Evolutionary conservation across 345 rosid genomes (phyloP).

Genomic region (Excoecaria cochinchinensis): DNA sequence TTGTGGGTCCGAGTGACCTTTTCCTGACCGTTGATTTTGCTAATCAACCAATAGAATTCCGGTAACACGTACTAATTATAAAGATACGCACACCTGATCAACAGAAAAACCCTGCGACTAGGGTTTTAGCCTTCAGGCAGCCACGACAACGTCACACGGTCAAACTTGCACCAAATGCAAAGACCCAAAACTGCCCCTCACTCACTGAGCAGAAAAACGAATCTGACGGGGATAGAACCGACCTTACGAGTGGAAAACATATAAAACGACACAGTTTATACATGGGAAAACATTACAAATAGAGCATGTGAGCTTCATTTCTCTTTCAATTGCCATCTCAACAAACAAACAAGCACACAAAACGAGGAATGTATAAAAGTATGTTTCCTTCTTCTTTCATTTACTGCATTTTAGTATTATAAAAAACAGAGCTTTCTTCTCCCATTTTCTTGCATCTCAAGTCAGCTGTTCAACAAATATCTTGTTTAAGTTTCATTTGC

Average conservation of each 20-base stretch:
- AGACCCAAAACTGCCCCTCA: slow-evolving; percentile 6
- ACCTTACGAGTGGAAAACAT: background rate
- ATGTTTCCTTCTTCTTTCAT: background rate
- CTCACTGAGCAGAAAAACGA: no score
- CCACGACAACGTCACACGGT: background rate
- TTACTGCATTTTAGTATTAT: background rate
- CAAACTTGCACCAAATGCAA: background rate
- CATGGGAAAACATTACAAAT: background rate
- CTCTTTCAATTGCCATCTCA: background rate
- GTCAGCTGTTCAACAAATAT: slow-evolving; percentile 21
- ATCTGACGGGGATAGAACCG: background rate
- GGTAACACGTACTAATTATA: background rate
- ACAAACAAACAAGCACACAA: no score
- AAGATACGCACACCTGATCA: background rate
- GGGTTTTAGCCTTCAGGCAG: slow-evolving; percentile 6
- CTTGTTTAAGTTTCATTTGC: background rate
- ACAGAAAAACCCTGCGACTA: background rate
- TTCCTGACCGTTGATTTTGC: background rate
- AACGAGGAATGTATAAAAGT: background rate
- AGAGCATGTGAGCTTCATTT: background rate
- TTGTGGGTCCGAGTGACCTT: background rate
- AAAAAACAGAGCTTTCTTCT: background rate
- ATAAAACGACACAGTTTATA: background rate
- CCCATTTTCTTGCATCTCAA: slow-evolving; percentile 35
- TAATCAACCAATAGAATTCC: no score